These are phyloP conservation scores for Herpetomonas muscarum DNA, from an alignment of 208 protist genomes.

Conservation along the genomic window DNA sequence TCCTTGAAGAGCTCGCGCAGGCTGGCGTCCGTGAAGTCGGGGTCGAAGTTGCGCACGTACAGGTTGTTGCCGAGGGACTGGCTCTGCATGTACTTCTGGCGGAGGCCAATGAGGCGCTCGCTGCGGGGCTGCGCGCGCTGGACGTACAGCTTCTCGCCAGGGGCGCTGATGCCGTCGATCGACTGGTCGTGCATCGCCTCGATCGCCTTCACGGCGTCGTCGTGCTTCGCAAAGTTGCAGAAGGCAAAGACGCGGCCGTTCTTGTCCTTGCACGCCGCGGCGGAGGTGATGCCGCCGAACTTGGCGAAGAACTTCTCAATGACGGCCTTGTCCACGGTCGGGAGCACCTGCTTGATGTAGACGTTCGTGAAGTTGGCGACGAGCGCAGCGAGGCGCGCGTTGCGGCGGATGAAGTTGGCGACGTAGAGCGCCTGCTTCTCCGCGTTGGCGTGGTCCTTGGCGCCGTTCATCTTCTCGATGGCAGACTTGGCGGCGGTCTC, in stretches of 20 bases:
- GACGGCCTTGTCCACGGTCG: slow-evolving; percentile 84
- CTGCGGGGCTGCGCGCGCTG: slow-evolving; percentile 85
- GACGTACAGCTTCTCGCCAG: slow-evolving; percentile 83
- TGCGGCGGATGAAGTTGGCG: slow-evolving; percentile 94
- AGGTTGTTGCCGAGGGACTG: slow-evolving; percentile 96
- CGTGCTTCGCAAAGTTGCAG: slow-evolving; percentile 96
- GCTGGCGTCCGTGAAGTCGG: slow-evolving; percentile 95
- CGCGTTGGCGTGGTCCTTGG: slow-evolving; percentile 87
- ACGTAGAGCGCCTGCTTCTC: slow-evolving; percentile 93
- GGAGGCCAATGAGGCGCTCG: slow-evolving; percentile 84
- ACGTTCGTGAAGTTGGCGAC: slow-evolving; percentile 98
- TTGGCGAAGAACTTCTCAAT: slow-evolving; percentile 92
- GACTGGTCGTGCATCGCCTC: slow-evolving; percentile 86
- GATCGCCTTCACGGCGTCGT: slow-evolving; percentile 93
- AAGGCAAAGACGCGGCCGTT: slow-evolving; percentile 96
- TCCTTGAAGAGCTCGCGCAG: slow-evolving; percentile 97
- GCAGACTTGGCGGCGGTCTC: slow-evolving; percentile 93
- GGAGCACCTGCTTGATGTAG: slow-evolving; percentile 98
- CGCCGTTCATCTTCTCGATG: slow-evolving; percentile 97
- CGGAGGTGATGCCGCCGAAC: slow-evolving; percentile 95
- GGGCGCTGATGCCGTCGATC: slow-evolving; percentile 77
- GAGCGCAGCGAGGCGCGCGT: slow-evolving; percentile 87
- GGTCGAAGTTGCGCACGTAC: slow-evolving; percentile 98
- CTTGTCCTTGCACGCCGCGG: slow-evolving; percentile 85
- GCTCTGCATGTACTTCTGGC: slow-evolving; percentile 90